These are phyloP conservation scores for Helotiales sp. DNA, from an alignment of 2,329 filamentous ascomycete genomes.

Conservation along the genomic window DNA sequence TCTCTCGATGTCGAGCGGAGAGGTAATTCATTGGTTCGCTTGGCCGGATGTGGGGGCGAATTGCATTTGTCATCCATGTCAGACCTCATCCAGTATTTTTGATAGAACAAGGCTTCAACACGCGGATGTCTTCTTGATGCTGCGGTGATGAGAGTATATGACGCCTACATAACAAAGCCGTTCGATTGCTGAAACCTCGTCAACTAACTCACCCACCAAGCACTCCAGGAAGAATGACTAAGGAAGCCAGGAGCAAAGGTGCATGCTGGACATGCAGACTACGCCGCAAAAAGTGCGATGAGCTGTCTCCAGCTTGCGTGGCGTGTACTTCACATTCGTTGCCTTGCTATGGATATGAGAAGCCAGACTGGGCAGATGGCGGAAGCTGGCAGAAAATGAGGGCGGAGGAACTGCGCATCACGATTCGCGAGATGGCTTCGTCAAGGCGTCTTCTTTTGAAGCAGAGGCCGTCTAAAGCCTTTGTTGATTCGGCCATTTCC, in stretches of 20 bases:
- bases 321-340: not conserved
- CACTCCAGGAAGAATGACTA: not conserved
- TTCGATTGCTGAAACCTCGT: no score
- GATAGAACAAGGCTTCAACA: not conserved
- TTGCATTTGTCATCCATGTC: not conserved
- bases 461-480: not conserved
- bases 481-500: not conserved
- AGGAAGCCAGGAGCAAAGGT: conserved; percentile 9
- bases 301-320: not conserved
- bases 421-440: not conserved
- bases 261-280: conserved; percentile 8
- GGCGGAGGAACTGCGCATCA: not conserved
- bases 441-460: not conserved
- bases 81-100: not conserved
- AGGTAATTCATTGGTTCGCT: not conserved
- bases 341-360: conserved; percentile 1
- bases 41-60: not conserved
- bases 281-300: conserved; percentile 5
- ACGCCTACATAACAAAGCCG: no score
- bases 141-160: no score
- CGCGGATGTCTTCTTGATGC: no score
- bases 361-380: not conserved
- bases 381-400: not conserved
- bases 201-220: no score
- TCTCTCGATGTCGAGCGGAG: not conserved